These are phyloP conservation scores for Teunomyces barrocoloradensis DNA, from an alignment of 805 yeast genomes.

Conservation along the genomic window DNA sequence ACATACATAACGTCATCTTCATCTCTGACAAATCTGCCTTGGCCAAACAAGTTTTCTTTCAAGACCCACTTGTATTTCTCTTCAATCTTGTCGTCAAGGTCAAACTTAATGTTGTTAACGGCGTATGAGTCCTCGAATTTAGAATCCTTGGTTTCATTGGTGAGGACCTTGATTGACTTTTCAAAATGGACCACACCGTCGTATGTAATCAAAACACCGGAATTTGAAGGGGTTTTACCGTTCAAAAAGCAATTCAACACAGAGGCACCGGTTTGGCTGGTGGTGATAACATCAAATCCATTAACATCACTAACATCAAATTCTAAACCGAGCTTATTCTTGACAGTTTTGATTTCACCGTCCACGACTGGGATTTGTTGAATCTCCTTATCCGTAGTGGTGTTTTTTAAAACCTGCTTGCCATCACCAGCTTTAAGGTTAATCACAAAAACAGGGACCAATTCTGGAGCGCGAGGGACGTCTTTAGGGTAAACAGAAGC, in stretches of 20 bases:
- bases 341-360: constrained; percentile 30
- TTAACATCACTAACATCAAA: constrained; percentile 23
- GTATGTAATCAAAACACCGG: constrained; percentile 43
- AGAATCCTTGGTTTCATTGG: constrained; percentile 28
- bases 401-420: constrained; percentile 14
- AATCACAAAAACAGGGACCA: constrained; percentile 31
- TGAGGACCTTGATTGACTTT: constrained; percentile 31
- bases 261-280: constrained; percentile 22
- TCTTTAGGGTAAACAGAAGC: constrained; percentile 6
- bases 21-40: constrained; percentile 57
- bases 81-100: constrained; percentile 40
- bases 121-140: constrained; percentile 49
- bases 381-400: constrained; percentile 16
- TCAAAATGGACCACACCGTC: constrained; percentile 47
- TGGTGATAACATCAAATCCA: constrained; percentile 52
- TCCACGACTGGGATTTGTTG: constrained; percentile 20
- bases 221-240: constrained; percentile 44
- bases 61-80: constrained; percentile 51
- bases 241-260: constrained; percentile 51
- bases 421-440: constrained; percentile 27
- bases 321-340: constrained; percentile 30
- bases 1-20: constrained; percentile 45
- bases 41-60: constrained; percentile 50
- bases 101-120: constrained; percentile 46
- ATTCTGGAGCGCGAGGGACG: constrained; percentile 23